Base-by-base conservation (phyloP, 1,284 basidiomycete genomes). In the Porphyrellus sp. region DNA sequence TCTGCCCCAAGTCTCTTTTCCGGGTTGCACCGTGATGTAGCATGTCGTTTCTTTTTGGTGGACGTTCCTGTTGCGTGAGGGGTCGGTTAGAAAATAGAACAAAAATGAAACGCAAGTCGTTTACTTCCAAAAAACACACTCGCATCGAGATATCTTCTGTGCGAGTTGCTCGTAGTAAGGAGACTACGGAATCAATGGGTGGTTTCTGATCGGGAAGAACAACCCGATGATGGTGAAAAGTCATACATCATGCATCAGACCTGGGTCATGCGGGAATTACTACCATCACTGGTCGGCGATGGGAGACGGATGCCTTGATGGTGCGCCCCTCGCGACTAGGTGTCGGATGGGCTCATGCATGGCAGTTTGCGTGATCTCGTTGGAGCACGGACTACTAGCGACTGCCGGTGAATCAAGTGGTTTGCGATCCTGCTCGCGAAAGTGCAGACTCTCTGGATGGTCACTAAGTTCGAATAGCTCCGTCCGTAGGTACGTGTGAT, bases 41-140 rank as follows among this genome's bases (percentile, higher is more conserved):
- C 51, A 45, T 61, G 50, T 55, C 5, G 6, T 37, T 61, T 49
- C 50, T 57, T 30, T 44, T 42, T 53, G 54, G 53, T 53, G 64
- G 54, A 63, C 46, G 40, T 50, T 58, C 60, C 54, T 54, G 31
- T 59, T 56, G 62, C 50, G 60, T 59, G 60, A 55, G 63, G 63
- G 49, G 64, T 65, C 53, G 21, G 52, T 37, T 54, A 65, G 52
- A 60, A 64, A 37, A 62, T 25, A 41, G 8, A 39, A 56, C 45
- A 54, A 49, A 24, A 43, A 50, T 42, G 31, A 52, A 53, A 53
- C 27, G 3, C n/a, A 45, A 33, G 31, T 25, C 5, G n/a, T n/a
- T n/a, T n/a, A n/a, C n/a, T n/a, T n/a, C n/a, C n/a, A n/a, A n/a
- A n/a, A n/a, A n/a, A n/a, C n/a, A n/a, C n/a, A n/a, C n/a, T n/a